Evolutionary conservation across 331 rosid species (phyloP).

Genomic region (Erythrophleum ivorense): DNA sequence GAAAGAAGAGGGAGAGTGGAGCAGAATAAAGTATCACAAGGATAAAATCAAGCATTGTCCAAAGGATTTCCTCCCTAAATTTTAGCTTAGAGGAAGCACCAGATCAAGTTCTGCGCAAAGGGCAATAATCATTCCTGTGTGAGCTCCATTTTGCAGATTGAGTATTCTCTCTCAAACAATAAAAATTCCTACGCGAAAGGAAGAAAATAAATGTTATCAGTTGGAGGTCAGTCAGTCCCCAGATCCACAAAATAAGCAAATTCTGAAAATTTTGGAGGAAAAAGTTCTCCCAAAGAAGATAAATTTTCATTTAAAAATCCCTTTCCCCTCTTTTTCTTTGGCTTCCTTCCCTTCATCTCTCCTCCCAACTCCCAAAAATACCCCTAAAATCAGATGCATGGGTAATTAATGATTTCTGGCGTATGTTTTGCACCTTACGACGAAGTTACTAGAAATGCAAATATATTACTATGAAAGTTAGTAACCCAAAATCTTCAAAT

Average conservation of each 20-base stretch:
- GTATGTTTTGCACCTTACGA: too few relatives aligned
- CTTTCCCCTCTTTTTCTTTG: too few relatives aligned
- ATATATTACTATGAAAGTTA: too few relatives aligned
- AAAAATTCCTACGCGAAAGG: conserved; percentile 73
- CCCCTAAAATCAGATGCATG: neutral
- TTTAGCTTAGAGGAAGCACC: conserved; percentile 26
- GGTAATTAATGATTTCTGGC: too few relatives aligned
- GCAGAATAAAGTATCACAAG: neutral
- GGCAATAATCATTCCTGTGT: conserved; percentile 55
- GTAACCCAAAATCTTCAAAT: too few relatives aligned
- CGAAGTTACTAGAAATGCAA: too few relatives aligned
- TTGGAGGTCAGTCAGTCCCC: neutral
- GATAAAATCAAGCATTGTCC: neutral
- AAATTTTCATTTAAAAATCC: too few relatives aligned
- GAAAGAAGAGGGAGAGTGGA: neutral
- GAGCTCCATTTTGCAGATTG: conserved; percentile 77
- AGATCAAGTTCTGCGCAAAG: conserved; percentile 20
- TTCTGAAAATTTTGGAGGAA: too few relatives aligned
- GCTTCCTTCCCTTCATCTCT: too few relatives aligned
- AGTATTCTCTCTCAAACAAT: conserved; percentile 86
- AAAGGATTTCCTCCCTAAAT: conserved; percentile 9
- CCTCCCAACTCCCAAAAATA: too few relatives aligned
- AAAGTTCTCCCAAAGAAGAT: too few relatives aligned
- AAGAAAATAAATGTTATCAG: conserved; percentile 32
- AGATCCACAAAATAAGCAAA: conserved; percentile 16